A percentile compares a stretch with the other conserved stretches of the same genome.
phyloP scores from a whole-genome alignment of 2,329 filamentous ascomycete genomes.

The Calonectria henricotiae region DNA sequence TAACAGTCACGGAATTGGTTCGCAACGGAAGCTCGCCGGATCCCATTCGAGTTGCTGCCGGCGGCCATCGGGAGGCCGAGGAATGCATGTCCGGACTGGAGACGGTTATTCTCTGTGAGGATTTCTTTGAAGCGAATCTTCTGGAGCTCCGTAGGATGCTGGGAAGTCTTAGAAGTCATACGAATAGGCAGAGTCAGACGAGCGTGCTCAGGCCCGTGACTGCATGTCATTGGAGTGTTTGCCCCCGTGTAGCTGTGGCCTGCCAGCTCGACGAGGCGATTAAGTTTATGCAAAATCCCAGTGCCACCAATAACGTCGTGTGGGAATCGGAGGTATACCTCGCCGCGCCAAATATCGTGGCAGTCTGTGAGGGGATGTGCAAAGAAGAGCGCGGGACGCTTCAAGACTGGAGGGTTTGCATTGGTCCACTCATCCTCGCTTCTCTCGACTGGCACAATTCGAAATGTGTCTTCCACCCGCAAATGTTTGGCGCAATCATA shows the following conservation, averaged over 20 bases:
- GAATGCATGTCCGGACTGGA: conserved; percentile 1
- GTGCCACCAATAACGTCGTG: conserved; percentile 22
- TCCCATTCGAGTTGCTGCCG: not conserved
- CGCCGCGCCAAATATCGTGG: not conserved
- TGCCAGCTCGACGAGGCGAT: conserved; percentile 10
- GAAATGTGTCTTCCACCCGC: conserved; percentile 12
- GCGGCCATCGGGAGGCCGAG: not conserved
- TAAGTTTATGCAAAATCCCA: conserved; percentile 7
- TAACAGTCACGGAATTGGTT: conserved; percentile 24
- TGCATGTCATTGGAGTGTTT: not conserved
- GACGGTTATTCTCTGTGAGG: not conserved
- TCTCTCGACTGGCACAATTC: not conserved
- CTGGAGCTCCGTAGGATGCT: not conserved
- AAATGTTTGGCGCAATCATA: not conserved
- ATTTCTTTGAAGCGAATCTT: conserved; percentile 1
- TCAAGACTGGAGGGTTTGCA: not conserved
- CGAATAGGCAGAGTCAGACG: conserved; percentile 3
- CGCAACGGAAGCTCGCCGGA: not conserved
- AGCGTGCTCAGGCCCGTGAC: not conserved
- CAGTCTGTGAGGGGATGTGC: not conserved
- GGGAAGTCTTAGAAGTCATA: not conserved
- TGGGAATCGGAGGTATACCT: conserved; percentile 12
- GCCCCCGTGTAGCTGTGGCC: not conserved
- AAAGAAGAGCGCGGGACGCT: not conserved
- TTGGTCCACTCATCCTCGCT: not conserved